Evolutionary conservation across 2,329 filamentous ascomycete genomes (phyloP), one percentile per base, ranked within the genome.

Genomic region (Stemphylium vesicarium): DNA sequence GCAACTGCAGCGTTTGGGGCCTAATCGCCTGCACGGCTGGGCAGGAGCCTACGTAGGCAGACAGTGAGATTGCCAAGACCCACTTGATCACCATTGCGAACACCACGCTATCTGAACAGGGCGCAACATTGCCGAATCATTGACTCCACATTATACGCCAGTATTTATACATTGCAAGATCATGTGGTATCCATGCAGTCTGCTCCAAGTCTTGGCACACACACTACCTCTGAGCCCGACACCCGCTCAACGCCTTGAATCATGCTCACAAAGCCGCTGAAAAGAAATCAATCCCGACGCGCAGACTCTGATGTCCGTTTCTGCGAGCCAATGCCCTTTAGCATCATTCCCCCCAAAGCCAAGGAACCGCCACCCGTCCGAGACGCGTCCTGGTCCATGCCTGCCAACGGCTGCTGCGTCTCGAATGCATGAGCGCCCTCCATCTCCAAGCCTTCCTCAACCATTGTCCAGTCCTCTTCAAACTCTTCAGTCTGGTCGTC

Each of bases 401-500:
- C 68, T 12, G 51, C 43, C 12, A 68, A 35, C 8, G 66, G 42
- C 29, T 66, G 59, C 35, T 69, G 63, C 13, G 61, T 56, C 46
- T 69, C 62, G 15, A 69, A 65, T 2, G 58, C 58, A 32, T 64
- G 59, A 8, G 60, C 43, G 6, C 64, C 47, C 9, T 67, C 65
- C 4, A 66, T 47, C 2, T 69, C 66, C 37, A 84, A 84, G 18
- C 75, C 78, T 29, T 85, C 82, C 26, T 91, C 92, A 16, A 97
- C 84, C 75, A 97, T 92, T 0, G 93, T 97, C 94, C 93, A 98
- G 70, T 88, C 91, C 72, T 96, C 92, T 67, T 91, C 88, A 57
- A 89, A 88, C 11, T 88, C 87, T 29, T 87, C 87, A 11, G 15
- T 77, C 74, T 59, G 47, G 66, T 73, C 57, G 74, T 77, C 54